Percentiles rank a stretch among this genome's conserved stretches.
phyloP scores from a whole-genome alignment of 2,329 filamentous ascomycete species.

The Aspergillus glaucus region DNA sequence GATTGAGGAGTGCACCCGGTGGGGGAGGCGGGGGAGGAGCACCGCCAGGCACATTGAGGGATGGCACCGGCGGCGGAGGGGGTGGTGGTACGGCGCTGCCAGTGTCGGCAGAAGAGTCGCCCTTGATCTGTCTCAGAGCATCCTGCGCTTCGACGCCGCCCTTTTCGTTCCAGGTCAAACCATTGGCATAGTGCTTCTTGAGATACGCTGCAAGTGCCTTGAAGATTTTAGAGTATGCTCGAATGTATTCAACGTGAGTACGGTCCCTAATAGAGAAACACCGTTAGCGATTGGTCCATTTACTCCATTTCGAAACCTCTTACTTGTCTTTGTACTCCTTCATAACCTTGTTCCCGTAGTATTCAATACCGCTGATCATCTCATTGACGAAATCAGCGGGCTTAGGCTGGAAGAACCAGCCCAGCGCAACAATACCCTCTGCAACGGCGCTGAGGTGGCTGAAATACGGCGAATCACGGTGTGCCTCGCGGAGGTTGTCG shows the following conservation, averaged over 20 bases:
- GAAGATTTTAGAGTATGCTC: conserved; percentile 88
- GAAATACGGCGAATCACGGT: conserved; percentile 67
- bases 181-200: conserved; percentile 72
- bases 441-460: conserved; percentile 81
- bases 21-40: conserved; percentile 62
- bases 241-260: conserved; percentile 79
- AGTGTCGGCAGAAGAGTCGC: conserved; percentile 30
- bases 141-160: conserved; percentile 67
- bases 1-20: conserved; percentile 51
- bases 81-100: conserved; percentile 40
- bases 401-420: conserved; percentile 82
- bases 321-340: conserved; percentile 83
- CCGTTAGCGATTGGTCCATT: conserved; percentile 11
- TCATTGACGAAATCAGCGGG: conserved; percentile 83
- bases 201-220: conserved; percentile 76
- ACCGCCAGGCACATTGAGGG: conserved; percentile 46
- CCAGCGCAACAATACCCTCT: conserved; percentile 81
- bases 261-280: conserved; percentile 53
- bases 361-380: conserved; percentile 75
- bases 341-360: conserved; percentile 89
- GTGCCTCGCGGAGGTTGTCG: conserved; percentile 72
- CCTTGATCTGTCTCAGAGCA: conserved; percentile 54
- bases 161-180: conserved; percentile 79
- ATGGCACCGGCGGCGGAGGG: conserved; percentile 44
- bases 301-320: conserved; percentile 15